Base-by-base conservation (phyloP, 345 rosid species). In the Balakata baccata region DNA sequence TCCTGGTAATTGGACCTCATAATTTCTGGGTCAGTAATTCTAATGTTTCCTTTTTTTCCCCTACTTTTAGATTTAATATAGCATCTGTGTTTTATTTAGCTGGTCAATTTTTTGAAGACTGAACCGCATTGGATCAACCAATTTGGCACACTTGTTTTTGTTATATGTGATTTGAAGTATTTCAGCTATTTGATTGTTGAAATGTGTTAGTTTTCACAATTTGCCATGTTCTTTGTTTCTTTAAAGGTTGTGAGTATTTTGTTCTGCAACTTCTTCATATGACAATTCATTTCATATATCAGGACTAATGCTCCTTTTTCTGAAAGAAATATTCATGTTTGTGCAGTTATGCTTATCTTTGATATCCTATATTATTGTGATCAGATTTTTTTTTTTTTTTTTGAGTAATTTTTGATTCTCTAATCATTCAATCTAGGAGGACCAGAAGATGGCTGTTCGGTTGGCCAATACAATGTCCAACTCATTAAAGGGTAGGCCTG, bases 401-500 rank as follows among this genome's bases (percentile, higher is more conserved):
- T 13, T 34, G 50, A 64, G 34, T 29, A 29, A 29, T 29, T 39
- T 39, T 61, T 46, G 59, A 29, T 77, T 68, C 62, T 38, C 6
- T 57, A 38, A 29, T 71, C 61, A 39, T 67, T 63, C 63, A 64
- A 68, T 81, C 71, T 86, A 96, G 99, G 97, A 88, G 81, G 99
- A 96, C 86, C 94, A 81, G 84, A 88, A 85, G 68, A 91, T 80
- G 80, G 94, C 96, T 80, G 74, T 85, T 82, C 84, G 81, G 71
- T 77, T 96, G 84, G 93, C 97, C 50, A 89, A 80, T 78, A 86
- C 87, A 70, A 83, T 89, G 88, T 84, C 79, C 72, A 96, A 93
- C 87, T 90, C 95, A 13, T 81, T 96, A 50, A 96, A 93, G 83
- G 97, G 98, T 47, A 90, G 92, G 83, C 97, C 98, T 50, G 89